Evolutionary conservation across 2,329 filamentous ascomycete species (phyloP).

Genomic region (Calonectria crousiana): DNA sequence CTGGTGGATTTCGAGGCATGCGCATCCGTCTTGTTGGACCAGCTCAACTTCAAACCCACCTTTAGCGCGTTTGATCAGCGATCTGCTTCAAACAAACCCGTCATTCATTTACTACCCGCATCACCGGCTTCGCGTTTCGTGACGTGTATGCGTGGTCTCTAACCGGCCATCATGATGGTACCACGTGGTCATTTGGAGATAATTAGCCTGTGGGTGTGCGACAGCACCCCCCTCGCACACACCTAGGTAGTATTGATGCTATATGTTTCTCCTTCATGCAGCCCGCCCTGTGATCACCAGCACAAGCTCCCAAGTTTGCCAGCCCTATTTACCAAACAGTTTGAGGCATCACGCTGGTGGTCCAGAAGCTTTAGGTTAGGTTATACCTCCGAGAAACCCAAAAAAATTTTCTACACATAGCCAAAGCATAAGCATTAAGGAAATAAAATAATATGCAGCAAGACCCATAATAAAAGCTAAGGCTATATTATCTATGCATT

Average conservation of each 20-base stretch:
- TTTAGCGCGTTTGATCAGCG: conserved; percentile 31
- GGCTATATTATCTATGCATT: background rate
- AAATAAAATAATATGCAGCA: background rate
- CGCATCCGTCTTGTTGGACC: background rate
- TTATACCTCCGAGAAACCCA: background rate
- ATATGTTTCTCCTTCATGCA: conserved; percentile 11
- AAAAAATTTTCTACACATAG: background rate
- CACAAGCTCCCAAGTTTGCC: background rate
- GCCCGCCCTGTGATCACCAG: background rate
- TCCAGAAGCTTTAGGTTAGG: background rate
- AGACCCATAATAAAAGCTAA: background rate
- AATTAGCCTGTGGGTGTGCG: background rate
- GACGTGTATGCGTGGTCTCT: conserved; percentile 33
- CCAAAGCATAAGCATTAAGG: background rate
- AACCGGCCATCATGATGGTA: conserved; percentile 14
- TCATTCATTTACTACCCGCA: conserved; percentile 24
- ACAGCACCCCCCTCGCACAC: background rate
- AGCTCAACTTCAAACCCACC: conserved; percentile 2
- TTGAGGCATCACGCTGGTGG: background rate
- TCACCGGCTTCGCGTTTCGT: conserved; percentile 32
- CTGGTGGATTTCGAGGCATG: background rate
- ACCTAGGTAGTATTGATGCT: background rate
- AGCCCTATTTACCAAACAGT: background rate
- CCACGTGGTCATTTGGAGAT: conserved; percentile 33
- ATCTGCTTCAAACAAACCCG: conserved; percentile 36